Conservation (phyloP, 257 asterid genomes). For the Schizonepeta tenuifolia region DNA sequence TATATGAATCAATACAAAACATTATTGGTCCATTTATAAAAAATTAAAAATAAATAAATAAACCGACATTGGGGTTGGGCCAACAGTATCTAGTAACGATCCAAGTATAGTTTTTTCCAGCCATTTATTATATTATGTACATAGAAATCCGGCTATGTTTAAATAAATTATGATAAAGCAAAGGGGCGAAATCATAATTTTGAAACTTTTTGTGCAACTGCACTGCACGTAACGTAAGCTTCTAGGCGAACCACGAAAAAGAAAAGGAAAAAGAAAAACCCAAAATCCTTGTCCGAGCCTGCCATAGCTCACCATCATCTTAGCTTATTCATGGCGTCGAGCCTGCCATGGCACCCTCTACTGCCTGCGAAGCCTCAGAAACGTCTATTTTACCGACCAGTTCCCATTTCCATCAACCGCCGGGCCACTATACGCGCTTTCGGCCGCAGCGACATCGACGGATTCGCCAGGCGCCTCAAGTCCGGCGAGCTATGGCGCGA, state of each 20-base stretch:
- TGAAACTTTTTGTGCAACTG: neutral
- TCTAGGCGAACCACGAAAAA: slow-evolving; percentile 37
- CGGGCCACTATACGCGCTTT: slow-evolving; percentile 54
- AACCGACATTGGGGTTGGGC: no score
- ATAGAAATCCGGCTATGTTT: neutral
- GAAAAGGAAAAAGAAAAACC: neutral
- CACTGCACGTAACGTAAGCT: slow-evolving; percentile 20
- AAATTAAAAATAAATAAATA: no score
- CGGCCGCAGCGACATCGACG: slow-evolving; percentile 86
- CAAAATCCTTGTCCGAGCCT: neutral
- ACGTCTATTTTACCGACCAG: slow-evolving; percentile 16
- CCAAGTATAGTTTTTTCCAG: no score
- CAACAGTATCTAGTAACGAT: no score
- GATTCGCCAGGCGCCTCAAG: slow-evolving; percentile 67
- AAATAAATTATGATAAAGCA: neutral
- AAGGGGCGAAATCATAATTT: slow-evolving; percentile 31
- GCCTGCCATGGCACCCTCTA: slow-evolving; percentile 70
- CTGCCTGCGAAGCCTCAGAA: slow-evolving; percentile 39
- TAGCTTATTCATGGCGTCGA: slow-evolving; percentile 60
- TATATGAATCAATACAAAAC: no score
- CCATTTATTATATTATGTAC: no score
- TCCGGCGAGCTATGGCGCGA: slow-evolving; percentile 85
- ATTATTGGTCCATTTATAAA: no score
- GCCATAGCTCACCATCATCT: slow-evolving; percentile 33
- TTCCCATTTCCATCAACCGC: slow-evolving; percentile 40